Conservation (phyloP, 306 rosid genomes). For the Vigna reflexopilosa region DNA sequence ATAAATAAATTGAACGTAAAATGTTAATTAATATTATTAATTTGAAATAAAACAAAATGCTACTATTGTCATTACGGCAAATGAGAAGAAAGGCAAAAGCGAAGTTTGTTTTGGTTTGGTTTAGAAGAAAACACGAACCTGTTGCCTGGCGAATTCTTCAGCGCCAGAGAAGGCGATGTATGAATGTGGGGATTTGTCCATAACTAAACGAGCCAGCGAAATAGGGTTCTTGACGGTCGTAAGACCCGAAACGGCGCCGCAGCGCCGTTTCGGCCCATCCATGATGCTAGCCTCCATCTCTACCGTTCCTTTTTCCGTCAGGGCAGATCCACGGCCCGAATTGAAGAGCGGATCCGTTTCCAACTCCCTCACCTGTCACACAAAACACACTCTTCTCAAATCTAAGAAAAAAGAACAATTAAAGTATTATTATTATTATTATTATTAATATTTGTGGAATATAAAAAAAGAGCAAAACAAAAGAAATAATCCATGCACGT, state of each 20-base stretch:
- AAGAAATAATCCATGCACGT: too few relatives aligned
- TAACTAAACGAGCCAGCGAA: constrained; percentile 88
- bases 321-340: constrained; percentile 96
- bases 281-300: constrained; percentile 99
- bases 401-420: not conserved
- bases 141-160: constrained; percentile 78
- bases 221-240: constrained; percentile 84
- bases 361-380: constrained; percentile 75
- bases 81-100: not conserved
- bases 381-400: not conserved
- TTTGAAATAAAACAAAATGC: too few relatives aligned
- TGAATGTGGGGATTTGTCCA: constrained; percentile 98
- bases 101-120: not conserved
- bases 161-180: constrained; percentile 92
- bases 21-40: not conserved
- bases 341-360: constrained; percentile 93
- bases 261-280: constrained; percentile 86
- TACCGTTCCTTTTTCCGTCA: constrained; percentile 83
- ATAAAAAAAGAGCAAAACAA: too few relatives aligned
- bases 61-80: too few relatives aligned
- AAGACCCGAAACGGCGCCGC: constrained; percentile 94
- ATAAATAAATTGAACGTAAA: not conserved
- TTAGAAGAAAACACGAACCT: constrained; percentile 53
- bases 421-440: too few relatives aligned
- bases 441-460: too few relatives aligned